A percentile compares a stretch with the other conserved stretches of the same genome.
Conservation (phyloP, 2,329 filamentous ascomycete genomes). For the Aureobasidium sp. region DNA sequence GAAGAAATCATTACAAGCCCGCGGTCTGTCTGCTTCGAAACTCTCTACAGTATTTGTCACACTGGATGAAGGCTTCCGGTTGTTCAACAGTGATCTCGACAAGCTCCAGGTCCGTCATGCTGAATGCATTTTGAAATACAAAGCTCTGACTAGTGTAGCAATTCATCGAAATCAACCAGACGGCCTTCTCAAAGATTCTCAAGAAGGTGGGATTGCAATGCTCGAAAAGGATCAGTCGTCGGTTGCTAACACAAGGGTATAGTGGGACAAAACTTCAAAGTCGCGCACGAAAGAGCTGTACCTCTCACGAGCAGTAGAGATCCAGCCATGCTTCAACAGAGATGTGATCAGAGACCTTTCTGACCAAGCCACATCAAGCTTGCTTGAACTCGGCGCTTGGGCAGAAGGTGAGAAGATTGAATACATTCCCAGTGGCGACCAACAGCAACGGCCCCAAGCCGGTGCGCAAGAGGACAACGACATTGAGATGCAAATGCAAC, state of each 20-base stretch:
- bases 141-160: constrained; percentile 49
- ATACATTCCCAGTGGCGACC: constrained; percentile 39
- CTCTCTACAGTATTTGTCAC: constrained; percentile 90
- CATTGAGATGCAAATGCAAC: constrained; percentile 78
- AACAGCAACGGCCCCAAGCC: constrained; percentile 28
- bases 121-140: neutral
- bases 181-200: constrained; percentile 94
- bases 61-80: constrained; percentile 91
- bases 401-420: constrained; percentile 91
- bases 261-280: constrained; percentile 97
- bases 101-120: constrained; percentile 62
- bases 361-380: constrained; percentile 91
- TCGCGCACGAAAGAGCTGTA: constrained; percentile 98
- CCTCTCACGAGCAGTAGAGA: constrained; percentile 88
- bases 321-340: constrained; percentile 96
- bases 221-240: constrained; percentile 6
- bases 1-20: constrained; percentile 82
- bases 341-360: constrained; percentile 95
- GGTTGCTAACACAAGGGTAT: constrained; percentile 14
- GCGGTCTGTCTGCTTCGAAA: constrained; percentile 65
- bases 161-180: constrained; percentile 97
- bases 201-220: constrained; percentile 62
- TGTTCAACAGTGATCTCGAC: constrained; percentile 93
- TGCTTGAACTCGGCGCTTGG: constrained; percentile 93
- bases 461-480: constrained; percentile 77